Conservation (phyloP, 257 asterid species). For the Leonotis leonurus region DNA sequence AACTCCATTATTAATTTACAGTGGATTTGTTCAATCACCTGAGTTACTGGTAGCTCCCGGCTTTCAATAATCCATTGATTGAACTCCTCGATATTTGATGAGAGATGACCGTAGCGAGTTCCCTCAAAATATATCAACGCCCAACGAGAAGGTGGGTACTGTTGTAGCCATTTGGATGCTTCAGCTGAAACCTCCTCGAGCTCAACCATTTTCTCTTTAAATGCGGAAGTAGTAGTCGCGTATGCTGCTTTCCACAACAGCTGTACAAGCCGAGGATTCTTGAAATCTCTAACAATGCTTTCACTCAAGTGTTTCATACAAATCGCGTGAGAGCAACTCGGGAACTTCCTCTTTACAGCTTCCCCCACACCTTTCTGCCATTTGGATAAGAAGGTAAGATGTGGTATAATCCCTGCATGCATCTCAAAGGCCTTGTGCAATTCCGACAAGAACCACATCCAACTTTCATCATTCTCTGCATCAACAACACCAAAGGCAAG, state of each 20-base stretch:
- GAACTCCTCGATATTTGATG: conserved; percentile 56
- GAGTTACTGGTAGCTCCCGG: conserved; percentile 63
- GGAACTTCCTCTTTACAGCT: conserved; percentile 51
- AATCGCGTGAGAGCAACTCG: conserved; percentile 41
- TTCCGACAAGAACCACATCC: conserved; percentile 78
- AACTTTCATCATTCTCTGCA: conserved; percentile 57
- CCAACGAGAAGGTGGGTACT: conserved; percentile 55
- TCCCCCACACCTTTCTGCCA: conserved; percentile 50
- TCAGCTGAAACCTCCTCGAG: conserved; percentile 54
- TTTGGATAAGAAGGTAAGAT: conserved; percentile 46
- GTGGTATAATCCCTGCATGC: conserved; percentile 41
- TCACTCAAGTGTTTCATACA: conserved; percentile 63
- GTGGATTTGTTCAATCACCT: conserved; percentile 60
- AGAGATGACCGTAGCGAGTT: conserved; percentile 50
- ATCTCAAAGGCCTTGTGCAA: conserved; percentile 49
- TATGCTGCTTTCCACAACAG: conserved; percentile 66
- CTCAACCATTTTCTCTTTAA: conserved; percentile 53
- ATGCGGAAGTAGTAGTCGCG: conserved; percentile 39
- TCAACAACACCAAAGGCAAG: conserved; percentile 70
- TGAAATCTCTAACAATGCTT: conserved; percentile 58
- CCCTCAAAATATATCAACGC: conserved; percentile 54
- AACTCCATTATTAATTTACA: conserved; percentile 37
- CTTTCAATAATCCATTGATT: conserved; percentile 57
- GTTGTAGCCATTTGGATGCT: conserved; percentile 52
- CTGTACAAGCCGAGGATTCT: conserved; percentile 60